Evolutionary conservation across 306 rosid species (phyloP), one percentile per base, ranked within the genome.

Genomic region (Hippophae tibetana): DNA sequence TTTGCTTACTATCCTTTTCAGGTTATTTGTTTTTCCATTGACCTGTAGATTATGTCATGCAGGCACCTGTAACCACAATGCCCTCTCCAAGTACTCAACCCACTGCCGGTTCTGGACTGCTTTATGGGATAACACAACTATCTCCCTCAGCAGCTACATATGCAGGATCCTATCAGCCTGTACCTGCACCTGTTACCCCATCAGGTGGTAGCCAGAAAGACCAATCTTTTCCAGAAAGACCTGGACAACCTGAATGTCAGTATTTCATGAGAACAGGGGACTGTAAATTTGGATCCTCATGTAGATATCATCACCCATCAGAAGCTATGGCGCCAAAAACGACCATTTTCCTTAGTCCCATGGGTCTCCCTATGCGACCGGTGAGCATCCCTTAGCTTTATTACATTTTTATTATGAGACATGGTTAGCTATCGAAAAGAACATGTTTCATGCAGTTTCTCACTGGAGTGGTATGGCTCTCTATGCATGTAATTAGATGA

Each of bases 221-320:
- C 68, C 79, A 65, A 13, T 65, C 82, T 41, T 83, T 69, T 76
- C 99, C 99, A 1, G 90, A 93, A 64, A 86, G 99, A 76, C 99
- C 97, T 40, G 97, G 90, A 38, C 97, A 93, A 67, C 89, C 77
- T 51, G 97, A 89, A 59, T 93, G 99, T 59, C 97, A 81, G 69
- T 68, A 86, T 79, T 93, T 80, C 73, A 56, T 93, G 89, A 93
- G 78, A 89, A 93, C 99, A 12, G 99, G 99, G 76, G 94, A 86
- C 52, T 93, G 99, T 76, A 93, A 84, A 84, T 89, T 76, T 74
- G 99, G 97, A 62, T 81, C 94, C 52, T 89, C 97, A 6, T 93
- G 99, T 81, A 89, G 81, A 86, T 93, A 93, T 76, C 99, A 93
- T 79, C 99, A 93, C 71, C 99, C 97, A 4, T 73, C 79, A 44